These are phyloP conservation scores for Boletus pseudopeckii DNA, from an alignment of 768 basidiomycete genomes.

Conservation along the genomic window DNA sequence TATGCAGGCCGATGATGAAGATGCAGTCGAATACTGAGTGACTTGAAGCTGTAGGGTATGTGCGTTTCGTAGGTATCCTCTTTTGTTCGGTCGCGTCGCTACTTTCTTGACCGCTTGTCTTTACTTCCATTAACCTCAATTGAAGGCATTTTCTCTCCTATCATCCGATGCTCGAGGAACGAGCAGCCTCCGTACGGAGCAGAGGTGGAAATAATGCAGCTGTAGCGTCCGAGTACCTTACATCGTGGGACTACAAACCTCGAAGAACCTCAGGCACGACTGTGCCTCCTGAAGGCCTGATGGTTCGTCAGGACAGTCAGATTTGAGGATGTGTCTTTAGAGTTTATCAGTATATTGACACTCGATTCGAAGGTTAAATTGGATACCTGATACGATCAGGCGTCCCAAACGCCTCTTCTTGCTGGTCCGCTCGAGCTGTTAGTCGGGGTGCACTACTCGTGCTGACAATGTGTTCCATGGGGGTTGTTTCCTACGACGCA, in stretches of 20 bases:
- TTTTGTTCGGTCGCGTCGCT: constrained; percentile 3
- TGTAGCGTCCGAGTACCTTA: background rate
- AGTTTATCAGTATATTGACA: background rate
- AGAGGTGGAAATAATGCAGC: background rate
- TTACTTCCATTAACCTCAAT: constrained; percentile 9
- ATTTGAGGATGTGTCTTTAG: background rate
- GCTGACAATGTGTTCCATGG: background rate
- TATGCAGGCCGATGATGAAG: constrained; percentile 70
- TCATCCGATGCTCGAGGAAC: background rate
- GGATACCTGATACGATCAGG: background rate
- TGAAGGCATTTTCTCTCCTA: background rate
- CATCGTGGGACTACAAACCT: background rate
- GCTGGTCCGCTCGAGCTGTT: background rate
- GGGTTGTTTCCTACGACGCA: background rate
- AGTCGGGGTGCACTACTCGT: too few species aligned
- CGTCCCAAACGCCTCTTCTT: background rate
- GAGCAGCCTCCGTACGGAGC: background rate
- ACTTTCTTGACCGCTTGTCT: constrained; percentile 20
- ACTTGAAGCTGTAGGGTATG: constrained; percentile 25
- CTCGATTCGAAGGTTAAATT: background rate
- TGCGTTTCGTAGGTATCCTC: constrained; percentile 25
- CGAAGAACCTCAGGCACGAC: background rate
- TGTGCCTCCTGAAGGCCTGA: background rate
- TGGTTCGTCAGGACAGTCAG: background rate
- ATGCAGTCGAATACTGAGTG: constrained; percentile 72